Evolutionary conservation across 257 asterid genomes (phyloP).

Genomic region (Eustoma russellianum): DNA sequence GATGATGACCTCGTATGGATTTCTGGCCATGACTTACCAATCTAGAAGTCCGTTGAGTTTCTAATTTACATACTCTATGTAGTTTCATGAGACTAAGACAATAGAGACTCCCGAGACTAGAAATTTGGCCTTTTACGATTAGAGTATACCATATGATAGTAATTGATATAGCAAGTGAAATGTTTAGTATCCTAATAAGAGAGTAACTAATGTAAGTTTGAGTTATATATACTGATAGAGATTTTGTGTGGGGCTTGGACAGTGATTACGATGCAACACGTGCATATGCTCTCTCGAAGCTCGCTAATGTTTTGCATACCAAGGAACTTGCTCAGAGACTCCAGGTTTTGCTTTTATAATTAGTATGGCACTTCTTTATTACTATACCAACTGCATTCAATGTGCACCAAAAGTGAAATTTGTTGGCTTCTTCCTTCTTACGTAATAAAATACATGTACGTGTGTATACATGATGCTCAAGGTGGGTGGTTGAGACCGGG

Average conservation of each 20-base stretch:
- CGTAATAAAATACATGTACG: too few relatives aligned
- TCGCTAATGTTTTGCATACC: constrained; percentile 97
- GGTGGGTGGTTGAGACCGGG: not conserved
- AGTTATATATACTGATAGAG: constrained; percentile 23
- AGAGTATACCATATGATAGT: too few relatives aligned
- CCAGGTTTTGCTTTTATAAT: constrained; percentile 18
- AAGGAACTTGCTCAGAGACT: constrained; percentile 80
- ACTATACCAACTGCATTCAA: not conserved
- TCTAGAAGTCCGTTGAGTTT: too few relatives aligned
- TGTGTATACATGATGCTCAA: too few relatives aligned
- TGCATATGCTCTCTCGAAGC: constrained; percentile 97
- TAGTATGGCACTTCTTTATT: not conserved
- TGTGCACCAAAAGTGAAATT: constrained; percentile 18
- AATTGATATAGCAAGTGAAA: too few relatives aligned
- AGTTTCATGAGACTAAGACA: too few relatives aligned
- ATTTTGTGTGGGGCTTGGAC: constrained; percentile 25
- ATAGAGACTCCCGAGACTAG: too few relatives aligned
- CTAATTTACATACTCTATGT: too few relatives aligned
- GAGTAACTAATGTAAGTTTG: constrained; percentile 16
- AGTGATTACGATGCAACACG: constrained; percentile 94
- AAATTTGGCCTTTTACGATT: too few relatives aligned
- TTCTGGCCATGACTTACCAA: too few relatives aligned
- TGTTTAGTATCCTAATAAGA: too few relatives aligned
- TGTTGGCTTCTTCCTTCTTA: constrained; percentile 21
- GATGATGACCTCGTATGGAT: too few relatives aligned